phyloP scores from a whole-genome alignment of 1,284 basidiomycete species.

The Irpex sp. region DNA sequence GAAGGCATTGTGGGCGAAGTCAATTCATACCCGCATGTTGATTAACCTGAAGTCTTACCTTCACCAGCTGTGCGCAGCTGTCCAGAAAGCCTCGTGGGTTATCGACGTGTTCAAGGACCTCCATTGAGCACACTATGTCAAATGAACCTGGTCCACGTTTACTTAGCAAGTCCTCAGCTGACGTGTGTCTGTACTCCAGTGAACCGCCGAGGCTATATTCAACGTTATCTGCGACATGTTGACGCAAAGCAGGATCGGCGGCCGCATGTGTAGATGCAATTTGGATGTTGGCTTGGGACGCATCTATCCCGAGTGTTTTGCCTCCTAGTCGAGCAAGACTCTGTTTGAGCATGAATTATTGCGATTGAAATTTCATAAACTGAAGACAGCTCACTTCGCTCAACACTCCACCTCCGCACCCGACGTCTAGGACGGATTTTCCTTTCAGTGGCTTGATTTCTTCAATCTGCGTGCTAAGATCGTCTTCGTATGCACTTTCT shows the following conservation, averaged over 20 bases:
- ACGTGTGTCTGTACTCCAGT: constrained; percentile 70
- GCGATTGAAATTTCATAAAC: background rate
- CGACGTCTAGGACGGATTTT: constrained; percentile 78
- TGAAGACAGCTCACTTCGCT: constrained; percentile 65
- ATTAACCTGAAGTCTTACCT: constrained; percentile 45
- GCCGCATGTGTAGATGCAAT: constrained; percentile 85
- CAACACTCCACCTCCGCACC: constrained; percentile 93
- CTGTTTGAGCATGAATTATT: constrained; percentile 35
- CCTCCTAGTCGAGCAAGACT: constrained; percentile 88
- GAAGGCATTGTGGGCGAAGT: background rate
- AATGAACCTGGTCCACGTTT: constrained; percentile 57
- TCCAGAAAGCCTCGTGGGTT: constrained; percentile 83
- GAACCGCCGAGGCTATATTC: constrained; percentile 22
- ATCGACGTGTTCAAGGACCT: constrained; percentile 97
- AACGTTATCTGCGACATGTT: constrained; percentile 6
- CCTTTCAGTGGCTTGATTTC: constrained; percentile 48
- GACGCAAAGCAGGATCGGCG: constrained; percentile 60
- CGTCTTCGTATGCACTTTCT: constrained; percentile 46
- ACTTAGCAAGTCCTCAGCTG: constrained; percentile 71
- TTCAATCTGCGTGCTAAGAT: constrained; percentile 25
- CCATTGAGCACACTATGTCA: constrained; percentile 96
- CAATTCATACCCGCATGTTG: background rate
- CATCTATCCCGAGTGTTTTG: constrained; percentile 85
- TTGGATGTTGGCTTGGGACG: constrained; percentile 81
- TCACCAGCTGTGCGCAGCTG: constrained; percentile 80